Percentiles rank a stretch among this genome's conserved stretches.
phyloP scores from a whole-genome alignment of 2,329 filamentous ascomycete species.

The Elsinoe australis region DNA sequence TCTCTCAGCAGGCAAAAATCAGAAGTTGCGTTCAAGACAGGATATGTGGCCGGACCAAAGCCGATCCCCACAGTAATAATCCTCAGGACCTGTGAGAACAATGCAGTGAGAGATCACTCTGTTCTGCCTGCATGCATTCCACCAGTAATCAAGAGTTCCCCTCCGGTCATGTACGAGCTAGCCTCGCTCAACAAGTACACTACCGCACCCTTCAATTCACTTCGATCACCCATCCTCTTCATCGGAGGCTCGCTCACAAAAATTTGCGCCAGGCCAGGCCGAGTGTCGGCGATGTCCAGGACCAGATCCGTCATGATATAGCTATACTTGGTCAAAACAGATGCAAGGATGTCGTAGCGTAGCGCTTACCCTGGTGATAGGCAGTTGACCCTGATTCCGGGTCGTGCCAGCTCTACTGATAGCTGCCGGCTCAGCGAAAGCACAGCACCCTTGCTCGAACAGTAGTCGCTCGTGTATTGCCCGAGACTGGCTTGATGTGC shows the following conservation, averaged over 20 bases:
- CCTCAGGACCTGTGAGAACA: too few relatives aligned
- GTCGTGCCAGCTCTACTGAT: constrained; percentile 28
- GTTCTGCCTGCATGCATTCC: constrained; percentile 30
- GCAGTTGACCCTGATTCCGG: constrained; percentile 24
- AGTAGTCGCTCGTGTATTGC: constrained; percentile 28
- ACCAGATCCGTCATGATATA: constrained; percentile 34
- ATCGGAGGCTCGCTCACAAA: constrained; percentile 37
- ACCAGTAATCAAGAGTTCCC: constrained; percentile 34
- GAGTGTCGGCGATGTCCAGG: constrained; percentile 25
- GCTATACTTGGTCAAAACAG: constrained; percentile 17
- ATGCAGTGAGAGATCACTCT: too few relatives aligned
- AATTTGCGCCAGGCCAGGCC: constrained; percentile 29
- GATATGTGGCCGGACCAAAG: too few relatives aligned
- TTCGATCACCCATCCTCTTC: constrained; percentile 33
- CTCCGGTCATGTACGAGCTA: constrained; percentile 33
- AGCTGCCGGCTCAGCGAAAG: constrained; percentile 20
- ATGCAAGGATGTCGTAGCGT: background rate
- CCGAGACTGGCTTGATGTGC: constrained; percentile 29
- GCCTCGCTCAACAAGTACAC: constrained; percentile 36
- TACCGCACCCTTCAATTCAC: constrained; percentile 35
- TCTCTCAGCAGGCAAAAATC: too few relatives aligned
- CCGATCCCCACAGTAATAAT: too few relatives aligned
- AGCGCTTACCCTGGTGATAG: constrained; percentile 32
- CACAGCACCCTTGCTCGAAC: constrained; percentile 19
- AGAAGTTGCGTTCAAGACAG: too few relatives aligned